Evolutionary conservation across 495 filamentous ascomycete genomes (phyloP).

Genomic region (Tetracladium setigerum): DNA sequence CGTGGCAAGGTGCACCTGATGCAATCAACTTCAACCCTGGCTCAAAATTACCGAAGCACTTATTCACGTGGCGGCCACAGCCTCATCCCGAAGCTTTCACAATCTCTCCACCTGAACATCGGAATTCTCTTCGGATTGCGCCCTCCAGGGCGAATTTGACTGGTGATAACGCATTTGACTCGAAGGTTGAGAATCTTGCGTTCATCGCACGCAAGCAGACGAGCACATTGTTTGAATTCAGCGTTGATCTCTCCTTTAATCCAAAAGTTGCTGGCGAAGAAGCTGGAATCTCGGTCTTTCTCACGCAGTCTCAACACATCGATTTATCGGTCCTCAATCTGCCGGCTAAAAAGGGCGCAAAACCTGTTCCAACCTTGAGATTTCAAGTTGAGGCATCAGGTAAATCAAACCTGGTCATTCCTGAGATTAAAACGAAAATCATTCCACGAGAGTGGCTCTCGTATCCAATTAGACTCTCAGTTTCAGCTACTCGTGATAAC

Average conservation of each 20-base stretch:
- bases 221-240: conserved; percentile 41
- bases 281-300: conserved; percentile 37
- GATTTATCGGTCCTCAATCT: conserved; percentile 42
- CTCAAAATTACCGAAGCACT: conserved; percentile 32
- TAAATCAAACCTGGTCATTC: no score
- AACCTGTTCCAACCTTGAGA: no score
- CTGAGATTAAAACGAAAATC: no score
- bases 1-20: conserved; percentile 32
- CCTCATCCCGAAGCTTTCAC: conserved; percentile 31
- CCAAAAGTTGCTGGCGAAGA: conserved; percentile 30
- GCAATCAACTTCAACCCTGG: conserved; percentile 29
- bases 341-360: no score
- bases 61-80: conserved; percentile 42
- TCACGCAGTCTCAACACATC: conserved; percentile 45
- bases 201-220: conserved; percentile 41
- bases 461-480: conserved; percentile 29
- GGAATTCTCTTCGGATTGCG: conserved; percentile 30
- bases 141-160: conserved; percentile 42
- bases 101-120: conserved; percentile 28
- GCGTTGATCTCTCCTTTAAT: conserved; percentile 32
- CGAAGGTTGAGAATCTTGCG: conserved; percentile 31
- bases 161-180: conserved; percentile 13
- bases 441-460: no score
- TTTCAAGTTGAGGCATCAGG: no score
- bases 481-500: conserved; percentile 36